These are phyloP conservation scores for Metarhizium anisopliae DNA, from an alignment of 2,329 filamentous ascomycete genomes.

Conservation along the genomic window DNA sequence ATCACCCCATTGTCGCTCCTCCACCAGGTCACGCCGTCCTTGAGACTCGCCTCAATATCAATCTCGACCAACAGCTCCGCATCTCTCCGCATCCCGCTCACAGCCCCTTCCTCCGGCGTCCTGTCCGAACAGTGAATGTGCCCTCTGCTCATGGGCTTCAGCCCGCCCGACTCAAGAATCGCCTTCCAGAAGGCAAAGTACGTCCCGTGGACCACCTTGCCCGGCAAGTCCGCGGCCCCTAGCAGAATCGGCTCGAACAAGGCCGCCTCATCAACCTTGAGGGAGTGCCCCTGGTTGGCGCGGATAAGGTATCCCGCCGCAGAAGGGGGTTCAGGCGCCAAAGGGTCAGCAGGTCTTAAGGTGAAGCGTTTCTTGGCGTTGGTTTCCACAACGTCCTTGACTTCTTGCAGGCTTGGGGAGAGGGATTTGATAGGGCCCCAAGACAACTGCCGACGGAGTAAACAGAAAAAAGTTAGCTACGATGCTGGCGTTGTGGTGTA, in stretches of 20 bases:
- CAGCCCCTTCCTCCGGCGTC: constrained; percentile 52
- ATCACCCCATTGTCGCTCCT: constrained; percentile 70
- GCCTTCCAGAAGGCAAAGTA: constrained; percentile 70
- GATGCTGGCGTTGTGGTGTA: constrained; percentile 1
- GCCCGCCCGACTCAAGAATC: constrained; percentile 68
- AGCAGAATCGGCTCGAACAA: constrained; percentile 61
- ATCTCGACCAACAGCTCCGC: constrained; percentile 73
- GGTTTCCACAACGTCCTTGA: constrained; percentile 57
- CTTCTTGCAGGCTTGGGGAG: constrained; percentile 65
- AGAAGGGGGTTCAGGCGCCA: constrained; percentile 26
- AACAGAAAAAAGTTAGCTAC: background rate
- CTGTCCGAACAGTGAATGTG: constrained; percentile 74
- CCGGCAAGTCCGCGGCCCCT: constrained; percentile 48
- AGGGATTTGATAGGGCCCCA: constrained; percentile 56
- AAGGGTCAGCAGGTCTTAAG: constrained; percentile 46
- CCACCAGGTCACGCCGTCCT: constrained; percentile 62
- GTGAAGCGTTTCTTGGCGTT: constrained; percentile 91
- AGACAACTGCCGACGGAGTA: constrained; percentile 29
- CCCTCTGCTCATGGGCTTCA: constrained; percentile 73
- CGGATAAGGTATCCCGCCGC: constrained; percentile 74
- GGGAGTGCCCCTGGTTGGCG: constrained; percentile 89
- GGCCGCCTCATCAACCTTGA: constrained; percentile 62
- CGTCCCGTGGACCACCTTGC: constrained; percentile 75
- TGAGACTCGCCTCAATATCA: constrained; percentile 58
- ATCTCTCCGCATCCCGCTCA: constrained; percentile 73